Percentiles rank a stretch among this genome's conserved stretches.
phyloP scores from a whole-genome alignment of 2,329 filamentous ascomycete genomes.

The Albophoma yamanashiensis region DNA sequence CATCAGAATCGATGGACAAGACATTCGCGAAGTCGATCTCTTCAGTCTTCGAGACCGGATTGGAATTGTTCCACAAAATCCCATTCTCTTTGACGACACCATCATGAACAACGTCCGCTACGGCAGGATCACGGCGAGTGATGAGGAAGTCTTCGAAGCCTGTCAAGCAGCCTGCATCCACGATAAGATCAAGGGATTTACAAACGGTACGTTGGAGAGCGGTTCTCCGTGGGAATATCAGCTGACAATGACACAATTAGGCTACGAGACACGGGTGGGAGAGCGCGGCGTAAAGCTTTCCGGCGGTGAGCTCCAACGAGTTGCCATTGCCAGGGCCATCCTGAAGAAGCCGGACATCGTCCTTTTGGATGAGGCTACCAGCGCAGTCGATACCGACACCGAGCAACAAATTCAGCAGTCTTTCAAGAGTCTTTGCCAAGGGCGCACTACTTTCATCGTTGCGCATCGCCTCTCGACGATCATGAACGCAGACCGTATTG shows the following conservation, averaged over 20 bases:
- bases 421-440: conserved; percentile 44
- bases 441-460: conserved; percentile 56
- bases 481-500: conserved; percentile 56
- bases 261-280: conserved; percentile 39
- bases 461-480: conserved; percentile 63
- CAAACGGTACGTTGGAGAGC: conserved; percentile 26
- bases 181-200: conserved; percentile 45
- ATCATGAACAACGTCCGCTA: conserved; percentile 51
- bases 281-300: conserved; percentile 49
- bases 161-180: conserved; percentile 46
- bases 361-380: conserved; percentile 70
- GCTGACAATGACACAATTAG: conserved; percentile 11
- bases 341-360: conserved; percentile 66
- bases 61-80: conserved; percentile 45
- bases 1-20: conserved; percentile 45
- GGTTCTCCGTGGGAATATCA: not conserved
- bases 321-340: conserved; percentile 61
- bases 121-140: conserved; percentile 39
- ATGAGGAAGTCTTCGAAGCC: conserved; percentile 43
- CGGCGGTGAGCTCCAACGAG: conserved; percentile 55
- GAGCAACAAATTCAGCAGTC: conserved; percentile 57
- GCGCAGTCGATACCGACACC: conserved; percentile 61
- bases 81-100: conserved; percentile 46
- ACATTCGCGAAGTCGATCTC: conserved; percentile 43
- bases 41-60: conserved; percentile 41